phyloP scores from a whole-genome alignment of 345 rosid genomes.

The Viola odorata region DNA sequence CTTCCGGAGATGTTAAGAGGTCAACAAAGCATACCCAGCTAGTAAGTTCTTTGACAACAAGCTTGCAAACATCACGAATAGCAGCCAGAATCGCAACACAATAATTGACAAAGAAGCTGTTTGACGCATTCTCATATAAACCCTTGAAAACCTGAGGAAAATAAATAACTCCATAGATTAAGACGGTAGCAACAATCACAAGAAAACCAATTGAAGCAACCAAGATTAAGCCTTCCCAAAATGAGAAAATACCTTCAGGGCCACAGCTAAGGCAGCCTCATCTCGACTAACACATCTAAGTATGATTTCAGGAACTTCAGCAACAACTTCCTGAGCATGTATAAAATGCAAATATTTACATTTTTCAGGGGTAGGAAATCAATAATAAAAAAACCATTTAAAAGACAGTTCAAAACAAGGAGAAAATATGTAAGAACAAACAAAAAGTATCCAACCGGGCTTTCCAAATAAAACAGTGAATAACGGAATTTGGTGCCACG shows the following conservation, averaged over 20 bases:
- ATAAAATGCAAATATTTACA: not conserved
- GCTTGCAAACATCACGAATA: conserved; percentile 93
- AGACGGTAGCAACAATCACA: not conserved
- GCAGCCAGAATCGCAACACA: conserved; percentile 83
- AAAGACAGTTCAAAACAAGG: not conserved
- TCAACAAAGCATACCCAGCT: conserved; percentile 69
- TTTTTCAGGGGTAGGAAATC: not conserved
- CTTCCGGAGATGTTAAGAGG: not conserved
- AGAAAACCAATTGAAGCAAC: not conserved
- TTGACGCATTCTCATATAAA: conserved; percentile 77
- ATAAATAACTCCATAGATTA: not conserved
- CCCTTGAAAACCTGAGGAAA: conserved; percentile 73
- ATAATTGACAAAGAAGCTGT: conserved; percentile 62
- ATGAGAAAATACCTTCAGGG: conserved; percentile 64
- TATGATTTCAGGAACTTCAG: conserved; percentile 94
- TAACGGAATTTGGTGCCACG: not conserved
- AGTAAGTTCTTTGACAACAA: conserved; percentile 89
- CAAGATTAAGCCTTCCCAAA: not conserved
- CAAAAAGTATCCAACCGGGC: no score
- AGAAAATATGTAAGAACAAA: not conserved
- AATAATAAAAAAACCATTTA: no score
- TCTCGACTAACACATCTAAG: conserved; percentile 90
- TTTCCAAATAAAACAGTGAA: no score
- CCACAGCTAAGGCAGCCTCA: conserved; percentile 95
- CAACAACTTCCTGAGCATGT: conserved; percentile 55